Percentiles rank a stretch among this genome's conserved stretches.
These are phyloP conservation scores for Sicyos edulis DNA, from an alignment of 306 rosid genomes.

Conservation along the genomic window DNA sequence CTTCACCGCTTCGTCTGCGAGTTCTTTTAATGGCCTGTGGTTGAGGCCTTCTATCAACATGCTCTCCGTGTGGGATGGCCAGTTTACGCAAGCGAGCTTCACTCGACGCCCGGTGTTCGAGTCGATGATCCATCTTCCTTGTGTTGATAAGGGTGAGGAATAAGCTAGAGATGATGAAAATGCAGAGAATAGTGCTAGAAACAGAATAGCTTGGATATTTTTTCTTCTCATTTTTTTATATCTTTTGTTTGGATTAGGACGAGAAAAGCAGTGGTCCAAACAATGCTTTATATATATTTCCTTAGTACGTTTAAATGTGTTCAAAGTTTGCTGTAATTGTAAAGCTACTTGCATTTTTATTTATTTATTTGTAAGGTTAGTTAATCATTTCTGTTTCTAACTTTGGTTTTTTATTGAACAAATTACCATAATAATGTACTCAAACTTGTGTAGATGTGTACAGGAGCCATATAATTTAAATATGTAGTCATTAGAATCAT, in stretches of 20 bases:
- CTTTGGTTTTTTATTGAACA: too few relatives aligned
- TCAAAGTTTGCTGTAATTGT: too few relatives aligned
- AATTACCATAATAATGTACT: too few relatives aligned
- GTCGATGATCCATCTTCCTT: slow-evolving; percentile 38
- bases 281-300: background rate
- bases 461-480: too few relatives aligned
- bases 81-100: slow-evolving; percentile 36
- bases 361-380: too few relatives aligned
- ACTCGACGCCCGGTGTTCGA: slow-evolving; percentile 25
- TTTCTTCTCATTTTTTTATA: slow-evolving; percentile 1
- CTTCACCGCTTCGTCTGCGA: slow-evolving; percentile 20
- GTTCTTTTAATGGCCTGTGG: slow-evolving; percentile 27
- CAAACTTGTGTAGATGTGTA: too few relatives aligned
- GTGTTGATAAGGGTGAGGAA: slow-evolving; percentile 38
- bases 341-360: too few relatives aligned
- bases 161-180: background rate
- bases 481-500: too few relatives aligned
- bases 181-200: background rate
- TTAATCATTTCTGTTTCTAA: too few relatives aligned
- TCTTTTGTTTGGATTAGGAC: background rate
- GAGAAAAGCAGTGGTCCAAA: background rate
- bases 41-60: slow-evolving; percentile 48
- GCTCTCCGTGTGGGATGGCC: slow-evolving; percentile 37
- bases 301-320: background rate
- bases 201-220: background rate